phyloP scores from a whole-genome alignment of 371 early-diverging fungal genomes.

The Mycotypha africana region DNA sequence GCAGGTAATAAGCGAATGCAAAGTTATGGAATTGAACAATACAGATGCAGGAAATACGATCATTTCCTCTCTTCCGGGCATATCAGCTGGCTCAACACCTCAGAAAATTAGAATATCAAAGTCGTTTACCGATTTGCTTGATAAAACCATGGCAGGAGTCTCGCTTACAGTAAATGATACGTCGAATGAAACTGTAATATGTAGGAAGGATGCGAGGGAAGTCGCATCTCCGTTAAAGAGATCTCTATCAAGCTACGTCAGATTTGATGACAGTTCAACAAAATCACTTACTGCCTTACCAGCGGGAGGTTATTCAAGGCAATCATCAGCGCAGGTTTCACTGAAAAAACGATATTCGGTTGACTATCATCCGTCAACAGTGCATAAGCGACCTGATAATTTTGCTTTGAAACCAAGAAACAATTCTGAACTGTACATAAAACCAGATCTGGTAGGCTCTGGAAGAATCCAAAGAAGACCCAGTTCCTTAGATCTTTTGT shows the following conservation, averaged over 20 bases:
- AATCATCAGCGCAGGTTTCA: no score
- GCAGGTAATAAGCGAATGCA: no score
- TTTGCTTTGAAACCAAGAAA: constrained; percentile 17
- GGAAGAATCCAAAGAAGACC: constrained; percentile 14
- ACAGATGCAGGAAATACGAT: constrained; percentile 11
- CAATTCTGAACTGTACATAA: constrained; percentile 27
- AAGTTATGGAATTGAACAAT: constrained; percentile 10
- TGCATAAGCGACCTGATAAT: constrained; percentile 1
- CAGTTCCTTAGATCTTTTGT: constrained; percentile 30
- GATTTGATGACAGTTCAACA: no score
- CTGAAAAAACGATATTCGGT: constrained; percentile 29
- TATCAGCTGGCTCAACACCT: constrained; percentile 12
- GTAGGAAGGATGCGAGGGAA: no score
- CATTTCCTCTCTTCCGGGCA: constrained; percentile 25
- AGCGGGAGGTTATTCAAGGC: no score
- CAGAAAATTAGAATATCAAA: constrained; percentile 14
- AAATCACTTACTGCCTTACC: no score
- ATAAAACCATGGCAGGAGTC: constrained; percentile 3
- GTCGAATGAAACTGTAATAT: no score
- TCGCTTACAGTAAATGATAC: not conserved
- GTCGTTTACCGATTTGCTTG: constrained; percentile 26
- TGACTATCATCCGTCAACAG: constrained; percentile 20
- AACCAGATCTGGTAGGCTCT: constrained; percentile 8
- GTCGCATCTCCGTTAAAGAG: no score
- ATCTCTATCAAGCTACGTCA: no score